Base-by-base conservation (phyloP, 2,329 filamentous ascomycete species). In the Paraconiothyrium sp. region DNA sequence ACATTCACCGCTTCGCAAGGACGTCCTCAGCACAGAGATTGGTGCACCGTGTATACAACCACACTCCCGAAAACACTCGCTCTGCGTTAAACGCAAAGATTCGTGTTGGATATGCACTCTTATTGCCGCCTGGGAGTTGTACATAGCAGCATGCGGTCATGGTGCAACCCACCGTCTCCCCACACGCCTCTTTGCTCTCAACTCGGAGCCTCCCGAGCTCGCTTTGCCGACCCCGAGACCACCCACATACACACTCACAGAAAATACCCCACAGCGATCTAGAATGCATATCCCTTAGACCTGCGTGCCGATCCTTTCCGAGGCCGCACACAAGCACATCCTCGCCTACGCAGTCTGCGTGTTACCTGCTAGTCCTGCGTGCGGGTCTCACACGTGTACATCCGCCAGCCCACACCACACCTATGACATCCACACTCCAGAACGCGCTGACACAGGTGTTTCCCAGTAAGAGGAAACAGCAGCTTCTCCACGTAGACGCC, bases 271-370 rank as follows among this genome's bases (percentile, higher is more conserved):
- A 46, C 47, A 44, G 30, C 35, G 27, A 57, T 56, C 54, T 47
- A 56, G 54, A 56, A 47, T 56, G 37, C 37, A 14, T 11, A 20
- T 24, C 20, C 20, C 30, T 37, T 6, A 24, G 24, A 4, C 16
- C n/a, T 37, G 39, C 27, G 30, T 56, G 54, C 54, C 54, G 54
- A 56, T 56, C 54, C 22, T 47, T 37, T 37, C 54, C 43, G 54
- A 24, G 6, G 13, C 22, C 20, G 22, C 8, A 13, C 6, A n/a
- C 52, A 44, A 2, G 39, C 52, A 44, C 20, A 27, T 3, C 50
- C 24, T 46, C 39, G 39, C 37, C 27, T 52, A 37, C 34, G 49
- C 20, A 39, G 9, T 4, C 6, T 14, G 13, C 16, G 32, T 51
- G n/a, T 49, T 16, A 10, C 11, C n/a, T 54, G 24, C 37, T 54